Evolutionary conservation across 805 yeast species (phyloP), one percentile per base, ranked within the genome.

Genomic region (Tetrapisispora nanseiensis): DNA sequence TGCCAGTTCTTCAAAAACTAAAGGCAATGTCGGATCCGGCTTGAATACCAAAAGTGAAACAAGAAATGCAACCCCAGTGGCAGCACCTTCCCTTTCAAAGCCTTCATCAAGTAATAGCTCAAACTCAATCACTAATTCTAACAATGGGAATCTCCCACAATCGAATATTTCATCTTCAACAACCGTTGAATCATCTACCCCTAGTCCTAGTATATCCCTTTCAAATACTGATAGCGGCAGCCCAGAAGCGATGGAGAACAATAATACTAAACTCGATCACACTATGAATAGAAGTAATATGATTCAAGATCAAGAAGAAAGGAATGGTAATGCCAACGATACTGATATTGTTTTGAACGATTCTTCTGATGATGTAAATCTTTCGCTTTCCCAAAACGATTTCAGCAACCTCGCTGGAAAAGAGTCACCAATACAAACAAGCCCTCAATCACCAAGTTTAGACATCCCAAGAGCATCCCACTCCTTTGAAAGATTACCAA

Each of bases 401-500:
- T 35, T 16, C n/a, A 35, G 16, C 15, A 24, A 12, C 5, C 12
- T 21, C 10, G 16, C 30, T 4, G 16, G n/a, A 2, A 35, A 35
- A 13, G 38, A 24, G 3, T 3, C 30, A 3, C 6, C 12, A 6
- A 23, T 18, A 16, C 23, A 31, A 16, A 19, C 36, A 12, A 32
- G 26, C 13, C 22, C 33, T 8, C 33, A 55, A 19, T 51, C 63
- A 2, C 56, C 56, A 15, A 55, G 57, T 31, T 55, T 60, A 30
- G 65, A 59, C 33, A 61, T 60, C 19, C 66, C 65, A 29, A 54
- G 61, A 36, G 63, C 72, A 9, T 67, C 78, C 29, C 76, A 70
- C 52, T 74, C 75, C 26, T 71, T 72, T 56, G 85, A 71, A 55
- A 69, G 75, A 53, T 63, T 77, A 43, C 74, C 78, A 7, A 69